Evolutionary conservation across 2,329 filamentous ascomycete genomes (phyloP).

Genomic region (Colletotrichum echinochloae): DNA sequence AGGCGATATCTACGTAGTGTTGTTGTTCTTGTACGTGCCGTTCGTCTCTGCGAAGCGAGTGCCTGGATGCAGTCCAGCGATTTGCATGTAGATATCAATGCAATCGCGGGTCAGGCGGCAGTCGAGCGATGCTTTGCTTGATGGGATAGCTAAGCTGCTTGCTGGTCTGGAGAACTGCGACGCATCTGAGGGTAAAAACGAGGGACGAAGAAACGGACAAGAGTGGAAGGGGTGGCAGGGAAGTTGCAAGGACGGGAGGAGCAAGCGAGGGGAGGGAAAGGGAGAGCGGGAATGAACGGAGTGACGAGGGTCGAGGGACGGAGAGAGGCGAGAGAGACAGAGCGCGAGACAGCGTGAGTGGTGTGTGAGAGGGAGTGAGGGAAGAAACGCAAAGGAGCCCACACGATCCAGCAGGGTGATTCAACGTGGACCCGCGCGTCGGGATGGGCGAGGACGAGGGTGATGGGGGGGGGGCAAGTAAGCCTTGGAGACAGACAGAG

Average conservation of each 20-base stretch:
- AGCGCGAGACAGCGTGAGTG: background rate
- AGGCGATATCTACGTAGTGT: background rate
- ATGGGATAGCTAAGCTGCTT: conserved; percentile 15
- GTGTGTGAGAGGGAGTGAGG: conserved; percentile 17
- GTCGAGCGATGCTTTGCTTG: conserved; percentile 22
- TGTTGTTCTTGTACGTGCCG: background rate
- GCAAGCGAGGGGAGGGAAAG: conserved; percentile 17
- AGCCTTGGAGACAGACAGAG: conserved; percentile 13
- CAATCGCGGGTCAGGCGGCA: conserved; percentile 20
- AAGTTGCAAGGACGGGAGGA: conserved; percentile 19
- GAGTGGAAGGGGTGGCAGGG: conserved; percentile 35
- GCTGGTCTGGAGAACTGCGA: conserved; percentile 27
- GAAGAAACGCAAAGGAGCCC: conserved; percentile 38
- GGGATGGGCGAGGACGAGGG: conserved; percentile 39
- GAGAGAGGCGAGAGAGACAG: conserved; percentile 12
- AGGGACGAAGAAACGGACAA: conserved; percentile 25
- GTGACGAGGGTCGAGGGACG: conserved; percentile 19
- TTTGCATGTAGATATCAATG: background rate
- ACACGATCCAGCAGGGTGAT: conserved; percentile 38
- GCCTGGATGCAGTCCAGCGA: background rate
- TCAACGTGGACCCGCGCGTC: conserved; percentile 36
- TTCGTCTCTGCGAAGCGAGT: conserved; percentile 7
- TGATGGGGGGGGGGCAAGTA: conserved; percentile 7
- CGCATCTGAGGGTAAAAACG: conserved; percentile 32
- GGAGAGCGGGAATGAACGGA: conserved; percentile 23